These are phyloP conservation scores for Wickerhamomyces bovis DNA, from an alignment of 805 yeast genomes.

Conservation along the genomic window DNA sequence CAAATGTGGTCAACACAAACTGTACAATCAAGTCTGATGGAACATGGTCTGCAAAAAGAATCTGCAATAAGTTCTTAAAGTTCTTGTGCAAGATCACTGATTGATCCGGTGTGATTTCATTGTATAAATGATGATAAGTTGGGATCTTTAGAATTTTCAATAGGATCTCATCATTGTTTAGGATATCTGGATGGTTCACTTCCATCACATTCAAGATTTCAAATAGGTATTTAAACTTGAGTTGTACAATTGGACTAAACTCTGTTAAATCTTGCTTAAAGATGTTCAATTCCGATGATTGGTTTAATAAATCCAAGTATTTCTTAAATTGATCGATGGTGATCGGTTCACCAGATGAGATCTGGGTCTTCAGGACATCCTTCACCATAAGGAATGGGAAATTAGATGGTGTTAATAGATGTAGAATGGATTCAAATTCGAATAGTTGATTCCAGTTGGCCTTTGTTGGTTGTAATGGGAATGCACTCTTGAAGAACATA, in stretches of 20 bases:
- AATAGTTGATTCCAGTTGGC: conserved; percentile 13
- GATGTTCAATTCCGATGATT: not conserved
- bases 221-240: conserved; percentile 7
- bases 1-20: conserved; percentile 15
- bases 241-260: conserved; percentile 1
- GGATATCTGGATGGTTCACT: conserved; percentile 6
- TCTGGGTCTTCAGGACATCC: conserved; percentile 9
- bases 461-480: conserved; percentile 16
- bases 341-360: conserved; percentile 14
- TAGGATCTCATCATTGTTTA: conserved; percentile 10
- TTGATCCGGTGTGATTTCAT: conserved; percentile 6
- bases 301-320: conserved; percentile 3
- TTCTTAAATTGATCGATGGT: conserved; percentile 7
- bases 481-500: conserved; percentile 5
- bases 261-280: not conserved
- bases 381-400: conserved; percentile 5
- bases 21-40: conserved; percentile 8
- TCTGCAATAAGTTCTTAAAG: conserved; percentile 13
- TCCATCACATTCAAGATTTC: conserved; percentile 8
- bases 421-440: conserved; percentile 9
- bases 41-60: conserved; percentile 3
- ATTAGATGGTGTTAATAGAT: conserved; percentile 8
- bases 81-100: not conserved
- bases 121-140: conserved; percentile 19
- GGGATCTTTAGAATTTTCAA: conserved; percentile 14